Evolutionary conservation across 257 asterid species (phyloP), one percentile per base, ranked within the genome.

Genomic region (Primulina huaijiensis): DNA sequence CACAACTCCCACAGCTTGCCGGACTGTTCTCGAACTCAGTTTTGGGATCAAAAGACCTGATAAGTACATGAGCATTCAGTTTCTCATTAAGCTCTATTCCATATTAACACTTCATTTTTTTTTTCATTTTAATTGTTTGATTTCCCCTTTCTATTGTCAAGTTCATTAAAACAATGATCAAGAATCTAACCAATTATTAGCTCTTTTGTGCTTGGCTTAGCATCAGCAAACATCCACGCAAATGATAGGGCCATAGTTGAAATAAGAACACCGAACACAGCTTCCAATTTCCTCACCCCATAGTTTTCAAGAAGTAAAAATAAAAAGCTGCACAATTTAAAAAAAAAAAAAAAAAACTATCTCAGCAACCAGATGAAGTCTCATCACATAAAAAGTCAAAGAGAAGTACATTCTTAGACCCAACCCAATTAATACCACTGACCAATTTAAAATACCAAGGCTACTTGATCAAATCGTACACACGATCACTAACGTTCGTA

Each of bases 261-360:
- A 64, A 94, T 94, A 29, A 94, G 96, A 75, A 91, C 84, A 43
- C 98, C 99, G 81, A 94, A 94, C 78, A 94, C 86, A 77, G 90
- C 99, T 85, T 94, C 99, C 86, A 94, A 73, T 83, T 94, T 94
- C 85, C 99, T 89, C 87, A 94, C 96, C 68, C 99, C 99, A 72
- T 94, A 94, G 86, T 94, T 94, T 84, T 94, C 99, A 61, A 94
- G 96, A 78, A 91, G 95, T 81, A 94, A 83, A 78, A 94, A 90
- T 57, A 94, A 76, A 80, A 94, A 94, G 83, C 99, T 94, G 95
- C 73, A 69, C 27, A 71, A 27, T 50, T 71, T 76, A 77, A 69
- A 25, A 65, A 68, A 61, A 52, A 3, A 61, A n/a, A 75, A 67
- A 57, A 31, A 31, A 31, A 31, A 31, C 34, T 1, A 30, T 31